These are phyloP conservation scores for Chlorokybus atmophyticus DNA, from an alignment of 139 green algal species.

Conservation along the genomic window DNA sequence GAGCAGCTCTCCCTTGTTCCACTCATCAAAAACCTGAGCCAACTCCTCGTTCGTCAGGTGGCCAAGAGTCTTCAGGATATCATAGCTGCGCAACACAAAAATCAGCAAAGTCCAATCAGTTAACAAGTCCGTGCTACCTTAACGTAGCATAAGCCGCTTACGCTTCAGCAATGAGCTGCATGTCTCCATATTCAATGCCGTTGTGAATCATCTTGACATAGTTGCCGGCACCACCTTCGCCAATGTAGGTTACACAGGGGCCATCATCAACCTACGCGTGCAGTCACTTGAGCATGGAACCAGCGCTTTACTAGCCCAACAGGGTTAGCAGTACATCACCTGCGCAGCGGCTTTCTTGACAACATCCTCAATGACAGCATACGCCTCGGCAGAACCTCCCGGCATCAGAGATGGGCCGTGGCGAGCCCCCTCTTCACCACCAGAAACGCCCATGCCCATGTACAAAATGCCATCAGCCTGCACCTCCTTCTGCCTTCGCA, in stretches of 20 bases:
- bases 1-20: slow-evolving; percentile 77
- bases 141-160: no score
- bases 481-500: slow-evolving; percentile 60
- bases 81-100: slow-evolving; percentile 45
- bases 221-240: slow-evolving; percentile 76
- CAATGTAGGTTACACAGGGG: slow-evolving; percentile 86
- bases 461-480: slow-evolving; percentile 75
- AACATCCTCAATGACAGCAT: slow-evolving; percentile 67
- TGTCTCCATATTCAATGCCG: slow-evolving; percentile 99
- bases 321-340: no score
- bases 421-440: slow-evolving; percentile 91
- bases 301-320: no score
- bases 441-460: slow-evolving; percentile 96
- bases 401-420: slow-evolving; percentile 88
- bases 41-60: slow-evolving; percentile 91
- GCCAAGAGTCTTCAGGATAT: slow-evolving; percentile 85
- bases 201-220: slow-evolving; percentile 99
- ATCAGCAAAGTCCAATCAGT: not conserved
- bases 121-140: not conserved
- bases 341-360: slow-evolving; percentile 87
- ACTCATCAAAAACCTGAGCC: slow-evolving; percentile 63
- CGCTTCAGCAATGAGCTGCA: slow-evolving; percentile 93
- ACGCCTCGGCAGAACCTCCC: slow-evolving; percentile 77
- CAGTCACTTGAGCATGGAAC: not conserved
- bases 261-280: slow-evolving; percentile 76